These are phyloP conservation scores for Coemansia sp. DNA, from an alignment of 192 early-diverging fungal genomes.

Conservation along the genomic window DNA sequence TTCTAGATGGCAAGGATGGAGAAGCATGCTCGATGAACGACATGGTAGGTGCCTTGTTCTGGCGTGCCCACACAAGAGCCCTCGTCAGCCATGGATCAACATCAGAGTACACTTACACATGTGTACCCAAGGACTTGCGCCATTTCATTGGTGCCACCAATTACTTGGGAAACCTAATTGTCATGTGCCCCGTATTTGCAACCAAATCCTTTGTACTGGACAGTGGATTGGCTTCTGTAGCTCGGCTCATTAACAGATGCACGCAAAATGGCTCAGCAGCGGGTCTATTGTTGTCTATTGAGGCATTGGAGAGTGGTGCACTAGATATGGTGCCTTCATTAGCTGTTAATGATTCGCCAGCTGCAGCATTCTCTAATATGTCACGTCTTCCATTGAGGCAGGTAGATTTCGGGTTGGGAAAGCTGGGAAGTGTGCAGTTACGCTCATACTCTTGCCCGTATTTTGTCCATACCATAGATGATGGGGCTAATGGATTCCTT, in stretches of 20 bases:
- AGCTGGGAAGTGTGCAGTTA: conserved; percentile 7
- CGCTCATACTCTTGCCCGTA: conserved; percentile 15
- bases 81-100: conserved; percentile 10
- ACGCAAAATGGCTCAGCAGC: background rate
- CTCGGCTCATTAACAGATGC: background rate
- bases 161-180: conserved; percentile 28
- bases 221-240: background rate
- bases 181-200: conserved; percentile 5
- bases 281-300: background rate
- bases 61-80: conserved; percentile 29
- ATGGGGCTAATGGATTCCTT: conserved; percentile 18
- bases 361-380: conserved; percentile 32
- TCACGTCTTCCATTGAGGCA: background rate
- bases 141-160: background rate
- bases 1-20: background rate
- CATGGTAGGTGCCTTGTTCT: conserved; percentile 26
- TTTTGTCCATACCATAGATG: conserved; percentile 26
- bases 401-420: conserved; percentile 9
- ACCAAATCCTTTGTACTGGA: conserved; percentile 10
- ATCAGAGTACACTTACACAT: conserved; percentile 3
- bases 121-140: conserved; percentile 33
- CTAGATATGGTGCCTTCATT: conserved; percentile 7
- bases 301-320: background rate
- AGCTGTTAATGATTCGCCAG: conserved; percentile 17
- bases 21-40: conserved; percentile 11